Evolutionary conservation across 495 filamentous ascomycete genomes (phyloP).

Genomic region (Astrocystis sublimbata): DNA sequence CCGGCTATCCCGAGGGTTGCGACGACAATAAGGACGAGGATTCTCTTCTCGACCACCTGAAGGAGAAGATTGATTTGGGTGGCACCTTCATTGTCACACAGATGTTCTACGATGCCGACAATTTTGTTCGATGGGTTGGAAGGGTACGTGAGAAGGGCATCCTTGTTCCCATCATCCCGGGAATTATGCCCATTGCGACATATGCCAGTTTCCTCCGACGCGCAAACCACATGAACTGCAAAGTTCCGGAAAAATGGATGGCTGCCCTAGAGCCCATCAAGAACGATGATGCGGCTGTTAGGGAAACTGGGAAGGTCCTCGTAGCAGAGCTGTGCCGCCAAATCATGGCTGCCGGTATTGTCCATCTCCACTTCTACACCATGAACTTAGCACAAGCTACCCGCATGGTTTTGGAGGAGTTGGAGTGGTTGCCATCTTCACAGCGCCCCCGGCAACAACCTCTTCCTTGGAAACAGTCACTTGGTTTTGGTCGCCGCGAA

Average conservation of each 20-base stretch:
- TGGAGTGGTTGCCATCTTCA: slow-evolving; percentile 74
- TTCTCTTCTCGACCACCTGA: slow-evolving; percentile 83
- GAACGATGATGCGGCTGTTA: slow-evolving; percentile 90
- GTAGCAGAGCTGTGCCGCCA: slow-evolving; percentile 91
- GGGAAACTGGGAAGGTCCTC: slow-evolving; percentile 84
- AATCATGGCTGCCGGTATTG: slow-evolving; percentile 77
- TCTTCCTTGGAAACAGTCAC: slow-evolving; percentile 92
- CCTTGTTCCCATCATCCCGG: slow-evolving; percentile 86
- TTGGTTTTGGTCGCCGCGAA: slow-evolving; percentile 79
- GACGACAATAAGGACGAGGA: slow-evolving; percentile 90
- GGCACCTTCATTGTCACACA: slow-evolving; percentile 94
- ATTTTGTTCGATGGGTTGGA: slow-evolving; percentile 85
- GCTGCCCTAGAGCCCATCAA: slow-evolving; percentile 86
- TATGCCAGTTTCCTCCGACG: slow-evolving; percentile 88
- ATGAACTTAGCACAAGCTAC: slow-evolving; percentile 98
- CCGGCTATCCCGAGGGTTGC: slow-evolving; percentile 94
- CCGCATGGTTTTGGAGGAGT: slow-evolving; percentile 87
- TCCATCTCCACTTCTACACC: slow-evolving; percentile 96
- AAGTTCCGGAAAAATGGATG: slow-evolving; percentile 78
- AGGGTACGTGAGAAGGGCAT: slow-evolving; percentile 85
- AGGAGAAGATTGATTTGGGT: slow-evolving; percentile 96
- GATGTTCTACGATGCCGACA: slow-evolving; percentile 99
- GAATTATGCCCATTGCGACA: slow-evolving; percentile 98
- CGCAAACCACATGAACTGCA: slow-evolving; percentile 83
- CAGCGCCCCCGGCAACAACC: slow-evolving; percentile 76